phyloP scores from a whole-genome alignment of 2,329 filamentous ascomycete species.

The Aspergillus neoniger region DNA sequence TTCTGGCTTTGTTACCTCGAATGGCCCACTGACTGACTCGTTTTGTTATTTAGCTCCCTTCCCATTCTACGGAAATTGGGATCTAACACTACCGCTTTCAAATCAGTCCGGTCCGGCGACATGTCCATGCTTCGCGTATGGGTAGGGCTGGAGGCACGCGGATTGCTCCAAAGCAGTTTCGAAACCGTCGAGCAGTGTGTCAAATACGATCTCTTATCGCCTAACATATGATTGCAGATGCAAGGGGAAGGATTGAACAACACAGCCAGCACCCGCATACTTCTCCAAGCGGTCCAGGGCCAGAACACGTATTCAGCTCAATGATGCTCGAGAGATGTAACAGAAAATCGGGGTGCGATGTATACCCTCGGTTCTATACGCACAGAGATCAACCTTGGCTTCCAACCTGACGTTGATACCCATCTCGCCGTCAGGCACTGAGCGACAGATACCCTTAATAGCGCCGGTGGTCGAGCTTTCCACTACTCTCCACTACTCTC shows the following conservation, averaged over 20 bases:
- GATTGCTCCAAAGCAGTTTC: conserved; percentile 85
- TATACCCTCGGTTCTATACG: neutral
- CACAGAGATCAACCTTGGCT: neutral
- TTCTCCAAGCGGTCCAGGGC: neutral
- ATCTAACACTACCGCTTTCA: conserved; percentile 54
- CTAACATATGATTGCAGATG: conserved; percentile 66
- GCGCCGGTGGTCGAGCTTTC: neutral
- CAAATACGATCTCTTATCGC: conserved; percentile 84
- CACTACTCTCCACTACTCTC: neutral
- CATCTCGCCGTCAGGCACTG: too few species aligned
- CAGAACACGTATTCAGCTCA: neutral
- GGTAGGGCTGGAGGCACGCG: conserved; percentile 84
- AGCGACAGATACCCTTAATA: neutral
- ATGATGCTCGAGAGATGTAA: neutral
- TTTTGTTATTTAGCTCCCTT: conserved; percentile 64
- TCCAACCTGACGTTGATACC: neutral
- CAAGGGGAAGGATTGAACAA: neutral
- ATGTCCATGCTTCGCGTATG: conserved; percentile 88
- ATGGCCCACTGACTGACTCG: neutral
- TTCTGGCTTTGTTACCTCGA: neutral
- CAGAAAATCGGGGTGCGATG: neutral
- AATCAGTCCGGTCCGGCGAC: conserved; percentile 71
- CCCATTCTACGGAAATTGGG: conserved; percentile 89
- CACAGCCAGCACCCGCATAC: neutral
- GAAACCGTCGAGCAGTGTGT: conserved; percentile 89